Evolutionary conservation across 2,329 filamentous ascomycete genomes (phyloP).

Genomic region (Dryadomyces sulphureus): DNA sequence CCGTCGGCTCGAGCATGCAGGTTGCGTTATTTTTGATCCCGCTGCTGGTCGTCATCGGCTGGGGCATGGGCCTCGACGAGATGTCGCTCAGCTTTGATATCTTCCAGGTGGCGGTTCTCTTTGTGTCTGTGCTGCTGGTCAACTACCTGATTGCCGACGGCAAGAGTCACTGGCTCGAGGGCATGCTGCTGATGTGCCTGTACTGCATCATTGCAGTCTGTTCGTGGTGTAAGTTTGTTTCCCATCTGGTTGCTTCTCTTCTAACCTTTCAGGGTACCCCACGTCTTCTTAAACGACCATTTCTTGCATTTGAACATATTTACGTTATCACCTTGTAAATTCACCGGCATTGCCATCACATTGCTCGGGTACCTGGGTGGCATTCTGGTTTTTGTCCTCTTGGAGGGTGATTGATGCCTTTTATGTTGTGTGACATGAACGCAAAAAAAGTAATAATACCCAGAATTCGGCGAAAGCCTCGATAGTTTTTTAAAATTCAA

Average conservation of each 20-base stretch:
- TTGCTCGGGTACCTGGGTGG: too few relatives aligned
- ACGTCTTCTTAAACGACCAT: not conserved
- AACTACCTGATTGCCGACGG: slow-evolving; percentile 80
- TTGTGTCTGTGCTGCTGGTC: slow-evolving; percentile 69
- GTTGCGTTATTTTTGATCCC: slow-evolving; percentile 69
- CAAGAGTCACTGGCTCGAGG: slow-evolving; percentile 71
- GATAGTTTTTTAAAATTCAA: too few relatives aligned
- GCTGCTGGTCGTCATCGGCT: slow-evolving; percentile 61
- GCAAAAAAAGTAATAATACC: too few relatives aligned
- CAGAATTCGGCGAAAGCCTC: too few relatives aligned
- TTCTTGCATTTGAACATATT: not conserved
- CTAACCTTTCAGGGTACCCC: slow-evolving; percentile 4
- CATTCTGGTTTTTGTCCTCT: too few relatives aligned
- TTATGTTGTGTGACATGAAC: too few relatives aligned
- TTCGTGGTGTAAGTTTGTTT: slow-evolving; percentile 37
- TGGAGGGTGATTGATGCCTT: too few relatives aligned
- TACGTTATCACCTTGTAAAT: too few relatives aligned
- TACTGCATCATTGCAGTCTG: slow-evolving; percentile 67
- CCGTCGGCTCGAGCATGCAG: slow-evolving; percentile 68
- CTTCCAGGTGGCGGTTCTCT: slow-evolving; percentile 77
- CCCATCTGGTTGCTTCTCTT: not conserved
- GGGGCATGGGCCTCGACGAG: slow-evolving; percentile 54
- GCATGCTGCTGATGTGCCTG: slow-evolving; percentile 58
- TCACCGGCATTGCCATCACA: too few relatives aligned
- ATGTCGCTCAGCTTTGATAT: slow-evolving; percentile 79